A percentile compares a stretch with the other conserved stretches of the same genome.
These are phyloP conservation scores for Penicillium hesseltinei DNA, from an alignment of 2,329 filamentous ascomycete genomes.

Conservation along the genomic window DNA sequence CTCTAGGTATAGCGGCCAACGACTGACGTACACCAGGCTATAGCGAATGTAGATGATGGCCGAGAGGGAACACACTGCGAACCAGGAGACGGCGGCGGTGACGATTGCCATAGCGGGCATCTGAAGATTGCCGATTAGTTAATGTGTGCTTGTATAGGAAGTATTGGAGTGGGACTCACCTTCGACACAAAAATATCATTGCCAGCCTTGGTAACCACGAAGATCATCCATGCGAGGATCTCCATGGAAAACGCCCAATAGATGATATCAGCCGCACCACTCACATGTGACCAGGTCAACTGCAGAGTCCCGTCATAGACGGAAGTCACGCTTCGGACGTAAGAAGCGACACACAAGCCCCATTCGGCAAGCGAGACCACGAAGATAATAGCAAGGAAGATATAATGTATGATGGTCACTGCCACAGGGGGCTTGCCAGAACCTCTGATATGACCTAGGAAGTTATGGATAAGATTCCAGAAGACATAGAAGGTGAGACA, in stretches of 20 bases:
- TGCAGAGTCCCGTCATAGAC: fast-evolving
- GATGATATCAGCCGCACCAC: conserved; percentile 13
- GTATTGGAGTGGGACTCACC: conserved; percentile 8
- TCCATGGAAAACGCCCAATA: conserved; percentile 24
- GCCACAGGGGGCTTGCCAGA: conserved; percentile 15
- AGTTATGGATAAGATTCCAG: conserved; percentile 20
- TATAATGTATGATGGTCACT: conserved; percentile 17
- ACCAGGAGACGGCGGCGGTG: conserved; percentile 18
- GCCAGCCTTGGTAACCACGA: conserved; percentile 16
- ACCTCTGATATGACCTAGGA: conserved; percentile 18
- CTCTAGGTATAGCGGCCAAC: conserved; percentile 12
- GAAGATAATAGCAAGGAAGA: conserved; percentile 12
- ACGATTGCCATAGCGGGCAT: conserved; percentile 15
- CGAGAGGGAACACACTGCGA: conserved; percentile 13
- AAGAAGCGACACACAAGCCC: conserved; percentile 13
- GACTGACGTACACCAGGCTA: background rate
- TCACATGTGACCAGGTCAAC: conserved; percentile 5
- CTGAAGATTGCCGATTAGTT: conserved; percentile 5
- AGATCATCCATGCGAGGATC: conserved; percentile 21
- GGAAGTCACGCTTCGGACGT: conserved; percentile 1
- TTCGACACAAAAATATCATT: conserved; percentile 14
- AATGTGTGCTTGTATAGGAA: background rate
- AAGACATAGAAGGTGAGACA: conserved; percentile 22
- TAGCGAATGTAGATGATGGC: conserved; percentile 18
- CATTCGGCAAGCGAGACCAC: conserved; percentile 15